Percentiles rank a stretch among this genome's conserved stretches.
Evolutionary conservation across 495 filamentous ascomycete species (phyloP).

Genomic region (Talaromyces nanjingensis): DNA sequence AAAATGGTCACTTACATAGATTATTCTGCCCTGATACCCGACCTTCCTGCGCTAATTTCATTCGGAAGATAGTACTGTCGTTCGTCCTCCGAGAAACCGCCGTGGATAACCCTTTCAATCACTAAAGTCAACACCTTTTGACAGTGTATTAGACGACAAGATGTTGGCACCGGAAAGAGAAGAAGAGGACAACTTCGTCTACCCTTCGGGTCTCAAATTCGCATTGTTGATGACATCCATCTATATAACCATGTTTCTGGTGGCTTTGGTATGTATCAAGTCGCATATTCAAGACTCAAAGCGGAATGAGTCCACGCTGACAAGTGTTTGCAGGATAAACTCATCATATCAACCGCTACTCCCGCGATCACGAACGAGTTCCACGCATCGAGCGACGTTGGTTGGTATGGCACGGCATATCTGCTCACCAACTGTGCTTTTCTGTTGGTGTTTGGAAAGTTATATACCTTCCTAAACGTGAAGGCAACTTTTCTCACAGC

Average conservation of each 20-base stretch:
- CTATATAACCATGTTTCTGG: constrained; percentile 42
- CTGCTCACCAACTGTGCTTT: constrained; percentile 54
- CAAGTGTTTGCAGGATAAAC: constrained; percentile 2
- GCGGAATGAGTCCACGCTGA: background rate
- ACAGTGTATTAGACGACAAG: background rate
- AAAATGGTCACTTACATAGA: background rate
- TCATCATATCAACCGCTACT: constrained; percentile 63
- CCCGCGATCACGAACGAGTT: constrained; percentile 61
- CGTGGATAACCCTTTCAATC: background rate
- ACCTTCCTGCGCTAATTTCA: background rate
- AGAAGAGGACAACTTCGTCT: background rate
- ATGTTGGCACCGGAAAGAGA: background rate
- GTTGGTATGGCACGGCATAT: constrained; percentile 59
- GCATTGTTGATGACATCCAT: constrained; percentile 41
- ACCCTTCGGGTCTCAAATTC: constrained; percentile 17
- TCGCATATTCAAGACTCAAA: background rate
- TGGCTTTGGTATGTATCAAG: constrained; percentile 30
- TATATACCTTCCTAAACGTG: constrained; percentile 44
- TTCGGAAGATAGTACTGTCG: background rate
- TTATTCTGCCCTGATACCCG: background rate
- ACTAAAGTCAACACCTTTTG: background rate
- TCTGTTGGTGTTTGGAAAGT: constrained; percentile 53
- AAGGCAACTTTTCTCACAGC: background rate
- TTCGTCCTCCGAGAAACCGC: background rate
- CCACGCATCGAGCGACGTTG: constrained; percentile 54